Percentiles rank a stretch among this genome's conserved stretches.
phyloP scores from a whole-genome alignment of 1,284 basidiomycete genomes.

The Cryptococcus hybrid region DNA sequence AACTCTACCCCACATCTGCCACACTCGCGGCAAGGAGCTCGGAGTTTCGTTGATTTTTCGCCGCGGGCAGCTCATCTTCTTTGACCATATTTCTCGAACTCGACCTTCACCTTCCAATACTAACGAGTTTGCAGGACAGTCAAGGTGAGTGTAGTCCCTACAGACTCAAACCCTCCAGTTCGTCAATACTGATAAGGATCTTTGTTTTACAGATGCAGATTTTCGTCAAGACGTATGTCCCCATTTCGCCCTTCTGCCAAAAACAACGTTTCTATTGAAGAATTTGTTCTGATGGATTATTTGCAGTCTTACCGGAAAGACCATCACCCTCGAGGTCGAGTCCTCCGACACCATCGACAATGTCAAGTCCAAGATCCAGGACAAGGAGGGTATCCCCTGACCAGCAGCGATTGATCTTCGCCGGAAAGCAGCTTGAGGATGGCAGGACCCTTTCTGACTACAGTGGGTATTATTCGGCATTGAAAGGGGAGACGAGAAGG shows the following conservation, averaged over 20 bases:
- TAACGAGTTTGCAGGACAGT: slow-evolving; percentile 21
- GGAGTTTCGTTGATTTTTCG: no score
- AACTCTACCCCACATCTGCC: no score
- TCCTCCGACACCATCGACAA: slow-evolving; percentile 63
- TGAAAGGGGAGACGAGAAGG: neutral
- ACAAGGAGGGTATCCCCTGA: slow-evolving; percentile 78
- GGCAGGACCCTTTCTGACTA: slow-evolving; percentile 92
- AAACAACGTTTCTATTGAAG: neutral
- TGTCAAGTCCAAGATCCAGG: slow-evolving; percentile 60
- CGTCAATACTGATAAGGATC: no score
- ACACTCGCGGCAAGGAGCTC: no score
- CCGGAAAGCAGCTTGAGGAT: slow-evolving; percentile 95
- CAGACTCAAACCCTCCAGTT: no score
- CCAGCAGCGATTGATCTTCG: slow-evolving; percentile 92
- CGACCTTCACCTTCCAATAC: slow-evolving; percentile 1
- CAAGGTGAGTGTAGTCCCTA: slow-evolving; percentile 13
- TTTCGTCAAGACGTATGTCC: slow-evolving; percentile 28
- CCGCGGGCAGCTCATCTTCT: no score
- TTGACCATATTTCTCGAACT: neutral
- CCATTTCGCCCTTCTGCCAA: neutral
- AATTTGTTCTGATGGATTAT: neutral
- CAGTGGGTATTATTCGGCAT: slow-evolving; percentile 51
- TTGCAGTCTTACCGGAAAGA: slow-evolving; percentile 60
- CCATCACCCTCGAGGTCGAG: slow-evolving; percentile 61
- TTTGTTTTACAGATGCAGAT: slow-evolving; percentile 32